A percentile compares a stretch with the other conserved stretches of the same genome.
These are phyloP conservation scores for Waitea zeae DNA, from an alignment of 1,284 basidiomycete genomes.

Conservation along the genomic window DNA sequence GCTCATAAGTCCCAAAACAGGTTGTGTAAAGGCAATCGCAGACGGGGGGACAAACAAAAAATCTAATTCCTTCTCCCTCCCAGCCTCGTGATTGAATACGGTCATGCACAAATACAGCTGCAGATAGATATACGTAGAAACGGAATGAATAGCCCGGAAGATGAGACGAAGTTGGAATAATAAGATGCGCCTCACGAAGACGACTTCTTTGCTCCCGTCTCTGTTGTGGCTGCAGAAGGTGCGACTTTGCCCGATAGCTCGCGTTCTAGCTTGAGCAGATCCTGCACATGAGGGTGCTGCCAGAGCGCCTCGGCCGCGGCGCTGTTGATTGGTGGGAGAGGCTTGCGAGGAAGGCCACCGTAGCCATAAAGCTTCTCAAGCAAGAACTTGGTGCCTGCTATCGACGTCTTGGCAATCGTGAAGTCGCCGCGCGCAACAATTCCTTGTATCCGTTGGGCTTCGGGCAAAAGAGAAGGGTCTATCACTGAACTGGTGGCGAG, in stretches of 20 bases:
- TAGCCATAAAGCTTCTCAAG: conserved; percentile 62
- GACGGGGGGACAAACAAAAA: too few relatives aligned
- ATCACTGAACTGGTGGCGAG: conserved; percentile 35
- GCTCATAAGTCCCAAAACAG: too few relatives aligned
- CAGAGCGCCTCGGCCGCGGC: conserved; percentile 41
- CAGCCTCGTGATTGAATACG: too few relatives aligned
- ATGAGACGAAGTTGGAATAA: too few relatives aligned
- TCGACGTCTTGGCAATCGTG: conserved; percentile 62
- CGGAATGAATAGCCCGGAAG: too few relatives aligned
- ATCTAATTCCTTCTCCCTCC: too few relatives aligned
- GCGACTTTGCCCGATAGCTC: conserved; percentile 30
- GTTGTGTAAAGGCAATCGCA: too few relatives aligned
- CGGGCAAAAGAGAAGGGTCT: conserved; percentile 34
- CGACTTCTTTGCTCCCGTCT: too few relatives aligned
- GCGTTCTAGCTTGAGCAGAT: conserved; percentile 47
- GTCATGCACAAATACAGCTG: too few relatives aligned
- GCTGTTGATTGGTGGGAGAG: conserved; percentile 46
- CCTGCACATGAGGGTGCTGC: conserved; percentile 52
- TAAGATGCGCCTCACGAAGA: too few relatives aligned
- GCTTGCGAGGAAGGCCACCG: conserved; percentile 57
- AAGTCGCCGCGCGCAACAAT: conserved; percentile 67
- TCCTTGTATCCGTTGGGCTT: conserved; percentile 65
- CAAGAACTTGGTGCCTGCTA: conserved; percentile 72
- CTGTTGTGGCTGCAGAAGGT: too few relatives aligned
- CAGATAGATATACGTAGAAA: too few relatives aligned